Evolutionary conservation across 2,329 filamentous ascomycete species (phyloP).

Genomic region (Verticillium isaacii): DNA sequence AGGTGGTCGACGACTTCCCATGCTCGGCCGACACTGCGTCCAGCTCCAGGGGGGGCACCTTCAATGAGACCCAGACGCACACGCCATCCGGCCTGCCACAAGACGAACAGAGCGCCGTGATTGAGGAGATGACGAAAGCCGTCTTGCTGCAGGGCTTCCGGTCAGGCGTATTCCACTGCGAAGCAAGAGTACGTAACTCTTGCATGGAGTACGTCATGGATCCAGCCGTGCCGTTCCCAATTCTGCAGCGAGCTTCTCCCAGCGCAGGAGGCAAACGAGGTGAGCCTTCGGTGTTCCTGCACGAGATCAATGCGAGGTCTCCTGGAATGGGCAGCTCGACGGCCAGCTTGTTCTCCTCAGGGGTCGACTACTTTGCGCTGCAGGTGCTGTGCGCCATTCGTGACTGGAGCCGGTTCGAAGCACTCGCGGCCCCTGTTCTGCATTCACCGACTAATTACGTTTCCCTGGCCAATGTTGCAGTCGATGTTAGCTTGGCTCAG

Average conservation of each 20-base stretch:
- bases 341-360: conserved; percentile 17
- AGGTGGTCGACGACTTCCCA: conserved; percentile 33
- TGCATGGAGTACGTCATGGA: conserved; percentile 11
- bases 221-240: conserved; percentile 10
- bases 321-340: conserved; percentile 19
- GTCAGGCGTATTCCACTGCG: conserved; percentile 23
- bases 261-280: not conserved
- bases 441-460: not conserved
- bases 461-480: not conserved
- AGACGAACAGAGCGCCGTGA: conserved; percentile 14
- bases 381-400: conserved; percentile 10
- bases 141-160: conserved; percentile 18
- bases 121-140: conserved; percentile 12
- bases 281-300: conserved; percentile 16
- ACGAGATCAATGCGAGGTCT: conserved; percentile 23
- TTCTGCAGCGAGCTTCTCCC: conserved; percentile 4
- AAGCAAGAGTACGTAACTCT: conserved; percentile 22
- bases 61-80: conserved; percentile 19
- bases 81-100: conserved; percentile 17
- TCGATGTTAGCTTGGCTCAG: not conserved
- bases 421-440: not conserved
- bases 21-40: conserved; percentile 11
- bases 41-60: conserved; percentile 6
- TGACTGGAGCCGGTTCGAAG: not conserved
- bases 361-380: conserved; percentile 24